Conservation (phyloP, 2,329 filamentous ascomycete species). For the Thelonectria blattea region DNA sequence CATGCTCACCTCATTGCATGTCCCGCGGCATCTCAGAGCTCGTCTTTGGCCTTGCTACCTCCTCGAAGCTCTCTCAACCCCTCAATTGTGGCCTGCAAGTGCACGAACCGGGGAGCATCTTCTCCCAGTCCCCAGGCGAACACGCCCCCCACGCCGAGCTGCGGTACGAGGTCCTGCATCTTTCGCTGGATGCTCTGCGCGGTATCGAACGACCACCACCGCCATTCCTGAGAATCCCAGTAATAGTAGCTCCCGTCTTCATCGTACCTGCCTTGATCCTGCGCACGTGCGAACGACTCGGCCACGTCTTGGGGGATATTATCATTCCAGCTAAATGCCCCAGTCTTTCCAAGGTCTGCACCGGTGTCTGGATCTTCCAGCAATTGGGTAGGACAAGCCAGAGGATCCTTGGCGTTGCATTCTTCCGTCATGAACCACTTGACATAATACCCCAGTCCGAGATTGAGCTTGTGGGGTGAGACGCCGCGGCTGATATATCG, state of each 20-base stretch:
- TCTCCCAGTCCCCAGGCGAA: conserved; percentile 80
- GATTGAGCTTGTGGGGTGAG: conserved; percentile 59
- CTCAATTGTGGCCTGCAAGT: conserved; percentile 45
- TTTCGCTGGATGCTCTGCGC: conserved; percentile 65
- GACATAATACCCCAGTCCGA: conserved; percentile 71
- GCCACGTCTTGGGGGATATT: conserved; percentile 58
- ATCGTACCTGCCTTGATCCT: conserved; percentile 54
- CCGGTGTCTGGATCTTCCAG: conserved; percentile 66
- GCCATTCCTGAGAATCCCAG: conserved; percentile 62
- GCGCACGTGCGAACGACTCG: conserved; percentile 64
- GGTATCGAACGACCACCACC: conserved; percentile 81
- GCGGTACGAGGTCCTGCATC: conserved; percentile 63
- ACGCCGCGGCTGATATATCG: conserved; percentile 65
- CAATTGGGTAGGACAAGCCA: conserved; percentile 61
- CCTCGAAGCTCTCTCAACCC: conserved; percentile 28
- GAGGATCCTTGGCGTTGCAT: conserved; percentile 48
- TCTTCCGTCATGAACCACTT: conserved; percentile 66
- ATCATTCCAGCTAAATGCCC: conserved; percentile 66
- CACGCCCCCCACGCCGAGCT: conserved; percentile 67
- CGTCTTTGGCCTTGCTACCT: conserved; percentile 34
- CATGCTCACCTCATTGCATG: not conserved
- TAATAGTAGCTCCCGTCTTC: conserved; percentile 73
- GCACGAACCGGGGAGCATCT: conserved; percentile 57
- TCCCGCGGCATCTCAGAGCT: conserved; percentile 35
- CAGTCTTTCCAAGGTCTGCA: conserved; percentile 61